Evolutionary conservation across 2,329 filamentous ascomycete species (phyloP), one percentile per base, ranked within the genome.

Genomic region (Lizonia empirigonia): DNA sequence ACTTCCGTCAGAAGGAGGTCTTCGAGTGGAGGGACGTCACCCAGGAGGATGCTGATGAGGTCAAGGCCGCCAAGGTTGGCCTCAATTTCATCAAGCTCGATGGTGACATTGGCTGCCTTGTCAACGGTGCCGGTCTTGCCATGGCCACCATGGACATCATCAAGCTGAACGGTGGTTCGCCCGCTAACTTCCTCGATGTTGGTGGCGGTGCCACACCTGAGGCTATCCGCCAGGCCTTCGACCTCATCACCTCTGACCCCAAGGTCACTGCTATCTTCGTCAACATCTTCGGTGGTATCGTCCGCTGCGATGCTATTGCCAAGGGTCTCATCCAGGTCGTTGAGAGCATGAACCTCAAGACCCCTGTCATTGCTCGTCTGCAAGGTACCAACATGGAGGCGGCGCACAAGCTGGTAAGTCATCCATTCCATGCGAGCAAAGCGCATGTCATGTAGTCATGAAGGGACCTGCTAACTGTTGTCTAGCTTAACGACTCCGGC

Each of bases 121-220:
- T 99, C 81, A 99, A 99, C 81, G 94, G 94, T 75, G 94, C 94
- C 70, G 94, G 94, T 81, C 89, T 99, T 64, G 94, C 94, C 79
- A 99, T 99, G 94, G 94, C 94, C 59, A 99, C 94, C 75, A 99
- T 99, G 94, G 94, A 99, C 78, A 97, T 99, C 77, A 99, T 99
- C 85, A 97, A 99, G 86, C 85, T 99, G 59, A 99, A 97, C 80
- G 94, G 94, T 67, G 94, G 94, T 60, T 82, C 85, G 72, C 94
- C 94, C 58, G 94, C 94, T 68, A 99, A 99, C 86, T 99, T 99
- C 87, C 84, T 99, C 67, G 94, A 99, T 75, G 94, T 99, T 65
- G 94, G 94, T 72, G 94, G 94, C 76, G 94, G 94, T 82, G 94
- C 94, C 64, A 99, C 94, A 55, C 92, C 94, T 26, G 88, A 92